Percentiles rank a stretch among this genome's conserved stretches.
Evolutionary conservation across 495 filamentous ascomycete genomes (phyloP).

Genomic region (Penicillium ucsense): DNA sequence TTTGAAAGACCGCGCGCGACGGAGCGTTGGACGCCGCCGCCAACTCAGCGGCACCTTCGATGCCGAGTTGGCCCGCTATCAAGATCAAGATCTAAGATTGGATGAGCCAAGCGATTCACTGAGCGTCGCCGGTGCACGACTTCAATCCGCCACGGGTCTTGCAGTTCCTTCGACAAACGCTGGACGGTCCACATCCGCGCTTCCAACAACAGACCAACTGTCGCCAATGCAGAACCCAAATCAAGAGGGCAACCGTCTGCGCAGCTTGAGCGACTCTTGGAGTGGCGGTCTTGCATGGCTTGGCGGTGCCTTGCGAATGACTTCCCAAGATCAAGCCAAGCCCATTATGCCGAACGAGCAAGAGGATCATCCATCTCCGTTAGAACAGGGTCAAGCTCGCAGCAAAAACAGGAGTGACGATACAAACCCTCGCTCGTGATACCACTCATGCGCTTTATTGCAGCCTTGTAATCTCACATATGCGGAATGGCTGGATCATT

Average conservation of each 20-base stretch:
- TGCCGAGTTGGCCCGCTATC: conserved; percentile 10
- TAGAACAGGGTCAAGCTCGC: background rate
- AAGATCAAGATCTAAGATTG: conserved; percentile 11
- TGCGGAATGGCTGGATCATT: conserved; percentile 19
- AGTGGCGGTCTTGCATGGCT: conserved; percentile 34
- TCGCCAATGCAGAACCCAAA: conserved; percentile 3
- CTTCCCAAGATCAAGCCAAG: background rate
- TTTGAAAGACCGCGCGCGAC: conserved; percentile 22
- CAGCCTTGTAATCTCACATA: background rate
- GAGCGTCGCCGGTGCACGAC: conserved; percentile 19
- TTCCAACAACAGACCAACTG: conserved; percentile 11
- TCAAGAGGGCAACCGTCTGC: conserved; percentile 20
- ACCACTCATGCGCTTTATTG: no score
- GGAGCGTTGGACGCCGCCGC: conserved; percentile 17
- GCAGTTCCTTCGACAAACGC: conserved; percentile 13
- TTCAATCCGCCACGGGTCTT: conserved; percentile 22
- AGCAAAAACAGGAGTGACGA: background rate
- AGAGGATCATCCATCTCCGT: background rate
- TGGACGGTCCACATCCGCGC: conserved; percentile 18
- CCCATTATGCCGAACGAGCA: conserved; percentile 2
- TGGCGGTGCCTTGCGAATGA: conserved; percentile 21
- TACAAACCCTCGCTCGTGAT: conserved; percentile 6
- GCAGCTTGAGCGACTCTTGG: conserved; percentile 39
- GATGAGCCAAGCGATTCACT: conserved; percentile 11
- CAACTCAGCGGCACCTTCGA: conserved; percentile 22